These are phyloP conservation scores for Spergularia azorica DNA, from an alignment of 179 eudicot species.

Conservation along the genomic window DNA sequence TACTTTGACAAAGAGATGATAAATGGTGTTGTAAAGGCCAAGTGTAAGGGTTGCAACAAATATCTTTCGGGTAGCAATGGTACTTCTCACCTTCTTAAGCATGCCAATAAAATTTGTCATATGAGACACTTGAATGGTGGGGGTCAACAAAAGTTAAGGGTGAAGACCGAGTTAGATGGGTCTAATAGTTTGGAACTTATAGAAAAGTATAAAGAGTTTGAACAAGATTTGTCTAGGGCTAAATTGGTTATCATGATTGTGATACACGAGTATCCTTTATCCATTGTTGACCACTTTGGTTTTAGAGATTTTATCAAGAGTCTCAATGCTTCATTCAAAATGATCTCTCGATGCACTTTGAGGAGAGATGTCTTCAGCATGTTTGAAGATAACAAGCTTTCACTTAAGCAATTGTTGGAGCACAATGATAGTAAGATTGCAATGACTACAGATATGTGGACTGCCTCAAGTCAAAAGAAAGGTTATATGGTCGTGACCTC, in stretches of 20 bases:
- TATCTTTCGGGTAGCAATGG: background rate
- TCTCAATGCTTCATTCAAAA: background rate
- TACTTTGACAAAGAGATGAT: background rate
- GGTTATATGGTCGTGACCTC: background rate
- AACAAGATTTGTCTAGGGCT: background rate
- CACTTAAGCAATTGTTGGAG: background rate
- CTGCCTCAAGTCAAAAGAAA: background rate
- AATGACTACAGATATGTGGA: background rate
- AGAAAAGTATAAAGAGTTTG: slow-evolving; percentile 3
- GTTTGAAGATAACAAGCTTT: background rate
- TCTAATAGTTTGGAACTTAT: background rate
- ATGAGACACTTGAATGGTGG: background rate
- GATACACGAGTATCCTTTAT: slow-evolving; percentile 29
- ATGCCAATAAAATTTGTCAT: slow-evolving; percentile 3
- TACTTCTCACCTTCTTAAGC: background rate
- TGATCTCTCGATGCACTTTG: background rate
- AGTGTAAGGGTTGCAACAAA: slow-evolving; percentile 4
- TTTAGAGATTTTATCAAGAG: slow-evolving; percentile 1
- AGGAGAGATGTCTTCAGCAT: background rate
- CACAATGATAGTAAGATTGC: slow-evolving; percentile 2
- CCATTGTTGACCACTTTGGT: slow-evolving; percentile 16
- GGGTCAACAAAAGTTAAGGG: background rate
- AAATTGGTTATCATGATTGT: slow-evolving; percentile 3
- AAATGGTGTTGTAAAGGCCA: background rate
- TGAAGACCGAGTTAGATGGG: background rate